A percentile compares a stretch with the other conserved stretches of the same genome.
Evolutionary conservation across 495 filamentous ascomycete species (phyloP).

Genomic region (Podospora pseudopauciseta): DNA sequence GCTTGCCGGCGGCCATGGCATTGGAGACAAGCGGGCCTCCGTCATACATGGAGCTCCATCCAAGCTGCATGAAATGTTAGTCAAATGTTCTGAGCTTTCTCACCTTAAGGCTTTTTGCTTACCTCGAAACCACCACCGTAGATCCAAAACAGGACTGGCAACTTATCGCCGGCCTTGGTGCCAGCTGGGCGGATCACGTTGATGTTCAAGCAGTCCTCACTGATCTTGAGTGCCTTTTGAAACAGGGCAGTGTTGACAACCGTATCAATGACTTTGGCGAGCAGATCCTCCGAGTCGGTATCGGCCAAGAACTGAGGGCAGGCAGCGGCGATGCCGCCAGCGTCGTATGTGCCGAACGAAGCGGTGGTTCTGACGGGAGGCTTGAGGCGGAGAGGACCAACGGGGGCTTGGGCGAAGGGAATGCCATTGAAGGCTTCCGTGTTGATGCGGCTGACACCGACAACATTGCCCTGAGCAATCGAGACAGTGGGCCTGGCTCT

Average conservation of each 20-base stretch:
- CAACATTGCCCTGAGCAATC: conserved; percentile 46
- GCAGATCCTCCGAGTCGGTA: conserved; percentile 40
- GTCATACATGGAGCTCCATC: conserved; percentile 57
- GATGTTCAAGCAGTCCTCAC: conserved; percentile 67
- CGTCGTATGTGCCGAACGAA: conserved; percentile 50
- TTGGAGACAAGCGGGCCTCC: conserved; percentile 49
- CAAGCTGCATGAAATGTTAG: conserved; percentile 31
- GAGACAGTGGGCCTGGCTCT: conserved; percentile 46
- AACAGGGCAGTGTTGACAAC: conserved; percentile 57
- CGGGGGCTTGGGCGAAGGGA: conserved; percentile 46
- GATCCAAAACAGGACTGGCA: conserved; percentile 73
- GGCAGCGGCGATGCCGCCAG: conserved; percentile 44
- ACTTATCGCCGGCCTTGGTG: conserved; percentile 48
- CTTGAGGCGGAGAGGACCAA: conserved; percentile 41
- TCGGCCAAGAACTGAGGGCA: conserved; percentile 55
- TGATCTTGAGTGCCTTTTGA: conserved; percentile 44
- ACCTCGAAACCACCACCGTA: conserved; percentile 67
- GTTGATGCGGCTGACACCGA: conserved; percentile 36
- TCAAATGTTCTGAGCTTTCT: background rate
- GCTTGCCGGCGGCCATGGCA: conserved; percentile 55
- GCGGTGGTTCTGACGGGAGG: conserved; percentile 40
- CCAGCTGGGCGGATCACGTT: conserved; percentile 61
- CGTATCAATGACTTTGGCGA: conserved; percentile 48
- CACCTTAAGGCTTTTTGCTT: conserved; percentile 1
- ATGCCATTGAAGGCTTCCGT: conserved; percentile 49